Conservation (phyloP, 768 basidiomycete genomes). For the Crassisporium funariophilum region DNA sequence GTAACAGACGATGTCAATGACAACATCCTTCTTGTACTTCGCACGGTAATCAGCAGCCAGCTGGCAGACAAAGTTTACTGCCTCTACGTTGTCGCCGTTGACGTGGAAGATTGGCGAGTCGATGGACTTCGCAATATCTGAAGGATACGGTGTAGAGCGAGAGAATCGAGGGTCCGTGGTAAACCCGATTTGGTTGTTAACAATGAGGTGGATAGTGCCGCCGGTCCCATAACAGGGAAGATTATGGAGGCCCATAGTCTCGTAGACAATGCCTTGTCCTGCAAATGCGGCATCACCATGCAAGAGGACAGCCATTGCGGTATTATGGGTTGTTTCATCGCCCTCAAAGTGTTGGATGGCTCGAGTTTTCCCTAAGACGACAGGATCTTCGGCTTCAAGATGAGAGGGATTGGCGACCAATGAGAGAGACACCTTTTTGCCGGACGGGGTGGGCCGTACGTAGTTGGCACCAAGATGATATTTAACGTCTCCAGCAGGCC, state of each 20-base stretch:
- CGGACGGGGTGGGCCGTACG: conserved; percentile 94
- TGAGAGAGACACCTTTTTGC: conserved; percentile 96
- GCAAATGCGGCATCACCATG: conserved; percentile 99
- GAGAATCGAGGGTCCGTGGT: conserved; percentile 98
- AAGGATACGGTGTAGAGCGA: conserved; percentile 96
- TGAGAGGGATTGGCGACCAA: conserved; percentile 99
- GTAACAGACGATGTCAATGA: conserved; percentile 98
- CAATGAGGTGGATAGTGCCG: conserved; percentile 96
- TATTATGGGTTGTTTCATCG: conserved; percentile 76
- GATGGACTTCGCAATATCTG: conserved; percentile 97
- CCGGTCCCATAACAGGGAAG: conserved; percentile 96
- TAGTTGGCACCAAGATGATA: conserved; percentile 99
- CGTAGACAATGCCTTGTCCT: conserved; percentile 97
- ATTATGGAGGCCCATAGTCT: conserved; percentile 98
- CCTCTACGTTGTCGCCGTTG: conserved; percentile 97
- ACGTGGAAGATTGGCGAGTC: conserved; percentile 99
- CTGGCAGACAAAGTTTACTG: conserved; percentile 97
- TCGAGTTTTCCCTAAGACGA: conserved; percentile 99
- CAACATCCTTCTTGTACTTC: conserved; percentile 98
- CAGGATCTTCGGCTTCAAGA: conserved; percentile 94
- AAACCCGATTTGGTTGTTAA: conserved; percentile 99
- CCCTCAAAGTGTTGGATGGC: conserved; percentile 94
- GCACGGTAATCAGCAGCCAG: conserved; percentile 98
- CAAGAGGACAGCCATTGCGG: conserved; percentile 93
- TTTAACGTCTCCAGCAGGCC: conserved; percentile 95